Base-by-base conservation (phyloP, 768 basidiomycete species). In the Ramaria sp. region DNA sequence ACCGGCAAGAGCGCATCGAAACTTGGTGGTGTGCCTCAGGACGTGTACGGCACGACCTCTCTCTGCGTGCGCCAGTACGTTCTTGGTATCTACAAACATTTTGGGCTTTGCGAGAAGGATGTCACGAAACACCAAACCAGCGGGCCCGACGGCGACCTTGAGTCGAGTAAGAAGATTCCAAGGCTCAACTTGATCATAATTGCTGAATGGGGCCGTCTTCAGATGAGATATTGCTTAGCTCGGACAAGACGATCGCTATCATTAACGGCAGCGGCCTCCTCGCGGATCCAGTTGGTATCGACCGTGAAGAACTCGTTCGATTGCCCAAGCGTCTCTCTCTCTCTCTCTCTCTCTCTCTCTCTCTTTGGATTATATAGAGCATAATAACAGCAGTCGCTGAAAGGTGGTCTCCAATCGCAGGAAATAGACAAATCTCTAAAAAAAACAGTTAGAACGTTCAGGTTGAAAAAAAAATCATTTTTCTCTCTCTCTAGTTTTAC, bases 101-200 rank as follows among this genome's bases (percentile, higher is more conserved):
- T 95, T 57, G 93, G 94, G 7, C 71, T 97, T 58, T 78, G 84
- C 61, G 96, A 98, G 76, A 91, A 88, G 71, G 87, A 98, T 59
- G 82, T 98, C 61, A 96, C 93, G 36, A 99, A 99, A 71, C 88
- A 97, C 51, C 93, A 96, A 71, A 97, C 93, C 12, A 94, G 95
- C 63, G 95, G 95, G 20, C 88, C 88, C 56, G 94, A 99, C 67
- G 96, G 96, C 57, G 96, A 99, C 69, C 78, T 98, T 59, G 95
- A 96, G 7, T 95, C 92, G 20, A 98, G 88, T 91, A 66, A 63
- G 86, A n/a, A n/a, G n/a, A n/a, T n/a, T n/a, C n/a, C n/a, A n/a
- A 41, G 39, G 16, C 54, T 13, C 42, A 13, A 34, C 30, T n/a
- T n/a, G n/a, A n/a, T n/a, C n/a, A n/a, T n/a, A n/a, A n/a, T n/a